phyloP scores from a whole-genome alignment of 306 rosid genomes.

The Luffa aegyptiaca region DNA sequence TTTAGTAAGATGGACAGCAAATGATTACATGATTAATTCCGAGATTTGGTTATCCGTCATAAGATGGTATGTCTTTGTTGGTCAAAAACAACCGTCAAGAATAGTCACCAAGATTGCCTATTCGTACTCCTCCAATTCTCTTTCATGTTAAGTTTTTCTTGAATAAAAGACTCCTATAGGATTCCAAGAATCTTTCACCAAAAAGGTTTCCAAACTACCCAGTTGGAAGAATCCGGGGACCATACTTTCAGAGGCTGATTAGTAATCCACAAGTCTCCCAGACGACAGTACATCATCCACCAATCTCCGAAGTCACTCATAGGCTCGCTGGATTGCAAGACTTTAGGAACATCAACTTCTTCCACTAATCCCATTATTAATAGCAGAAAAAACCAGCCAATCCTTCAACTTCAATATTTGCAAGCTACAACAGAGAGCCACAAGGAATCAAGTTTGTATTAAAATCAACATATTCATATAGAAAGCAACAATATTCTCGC shows the following conservation, averaged over 20 bases:
- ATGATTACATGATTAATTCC: not conserved
- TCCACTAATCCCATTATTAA: not conserved
- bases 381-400: not conserved
- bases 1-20: too few relatives aligned
- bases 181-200: not conserved
- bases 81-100: not conserved
- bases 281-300: not conserved
- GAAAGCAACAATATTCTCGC: not conserved
- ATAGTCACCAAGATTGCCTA: not conserved
- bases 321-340: too few relatives aligned
- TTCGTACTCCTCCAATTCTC: not conserved
- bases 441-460: not conserved
- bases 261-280: not conserved
- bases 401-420: not conserved
- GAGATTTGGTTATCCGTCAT: not conserved
- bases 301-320: not conserved
- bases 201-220: not conserved
- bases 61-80: not conserved
- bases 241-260: not conserved
- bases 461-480: not conserved
- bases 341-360: not conserved
- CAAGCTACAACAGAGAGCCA: not conserved
- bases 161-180: not conserved
- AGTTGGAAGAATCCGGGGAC: not conserved
- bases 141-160: not conserved